phyloP scores from a whole-genome alignment of 106 monocot species.

The Vanilla planifolia region DNA sequence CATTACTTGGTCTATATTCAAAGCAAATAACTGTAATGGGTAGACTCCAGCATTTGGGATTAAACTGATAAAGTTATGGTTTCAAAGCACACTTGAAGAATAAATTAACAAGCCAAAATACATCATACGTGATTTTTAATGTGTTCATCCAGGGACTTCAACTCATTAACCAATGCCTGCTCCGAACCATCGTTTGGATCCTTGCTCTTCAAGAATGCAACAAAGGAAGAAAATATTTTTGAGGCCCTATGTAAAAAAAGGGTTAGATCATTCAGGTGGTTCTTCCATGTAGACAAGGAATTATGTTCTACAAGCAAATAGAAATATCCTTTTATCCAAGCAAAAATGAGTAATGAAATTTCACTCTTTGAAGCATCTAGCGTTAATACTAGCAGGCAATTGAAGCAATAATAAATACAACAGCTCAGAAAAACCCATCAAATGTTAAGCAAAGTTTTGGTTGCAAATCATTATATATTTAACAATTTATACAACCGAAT shows the following conservation, averaged over 20 bases:
- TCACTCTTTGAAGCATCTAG: background rate
- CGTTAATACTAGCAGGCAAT: too few relatives aligned
- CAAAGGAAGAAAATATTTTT: constrained; percentile 71
- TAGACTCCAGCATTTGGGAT: too few relatives aligned
- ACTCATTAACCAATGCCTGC: constrained; percentile 64
- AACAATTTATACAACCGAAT: too few relatives aligned
- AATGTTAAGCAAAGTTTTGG: too few relatives aligned
- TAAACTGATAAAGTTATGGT: too few relatives aligned
- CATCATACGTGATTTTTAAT: constrained; percentile 68
- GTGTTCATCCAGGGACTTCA: constrained; percentile 69
- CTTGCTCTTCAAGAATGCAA: constrained; percentile 66
- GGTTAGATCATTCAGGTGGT: background rate
- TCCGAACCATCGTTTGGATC: constrained; percentile 79
- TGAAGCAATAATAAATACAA: too few relatives aligned
- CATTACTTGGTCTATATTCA: too few relatives aligned
- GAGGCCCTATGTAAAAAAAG: constrained; percentile 52
- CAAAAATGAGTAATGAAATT: background rate
- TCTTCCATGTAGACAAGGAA: background rate
- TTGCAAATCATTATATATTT: too few relatives aligned
- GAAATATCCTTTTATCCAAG: background rate
- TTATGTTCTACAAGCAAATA: background rate
- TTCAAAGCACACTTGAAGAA: too few relatives aligned
- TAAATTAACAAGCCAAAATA: background rate
- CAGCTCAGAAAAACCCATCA: too few relatives aligned
- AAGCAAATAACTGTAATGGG: too few relatives aligned